A percentile compares a stretch with the other conserved stretches of the same genome.
These are phyloP conservation scores for Candida mesenterica DNA, from an alignment of 1,139 yeast genomes.

Conservation along the genomic window DNA sequence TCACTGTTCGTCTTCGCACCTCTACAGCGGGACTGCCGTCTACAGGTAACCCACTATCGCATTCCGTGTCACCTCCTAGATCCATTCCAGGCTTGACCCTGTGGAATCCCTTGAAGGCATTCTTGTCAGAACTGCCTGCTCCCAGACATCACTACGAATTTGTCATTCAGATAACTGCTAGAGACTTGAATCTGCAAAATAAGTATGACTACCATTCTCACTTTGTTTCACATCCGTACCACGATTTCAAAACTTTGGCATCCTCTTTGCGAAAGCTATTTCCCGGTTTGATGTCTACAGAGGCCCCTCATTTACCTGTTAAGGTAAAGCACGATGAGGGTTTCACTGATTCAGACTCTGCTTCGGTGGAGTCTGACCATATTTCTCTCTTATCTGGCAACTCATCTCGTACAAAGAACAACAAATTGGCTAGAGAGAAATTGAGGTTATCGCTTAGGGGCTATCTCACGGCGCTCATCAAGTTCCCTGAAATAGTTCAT, in stretches of 20 bases:
- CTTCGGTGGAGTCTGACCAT: neutral
- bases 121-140: conserved; percentile 10
- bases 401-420: no score
- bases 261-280: conserved; percentile 48
- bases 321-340: conserved; percentile 48
- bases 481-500: conserved; percentile 55
- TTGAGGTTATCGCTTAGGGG: conserved; percentile 75
- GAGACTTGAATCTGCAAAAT: conserved; percentile 4
- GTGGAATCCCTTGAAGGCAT: conserved; percentile 5
- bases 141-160: conserved; percentile 42
- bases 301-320: conserved; percentile 49
- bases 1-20: conserved; percentile 48
- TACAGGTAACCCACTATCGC: conserved; percentile 14
- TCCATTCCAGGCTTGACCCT: conserved; percentile 5
- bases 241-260: conserved; percentile 62
- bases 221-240: conserved; percentile 60
- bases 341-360: conserved; percentile 4
- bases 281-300: conserved; percentile 72
- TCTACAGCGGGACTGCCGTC: conserved; percentile 12
- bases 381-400: no score
- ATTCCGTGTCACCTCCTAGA: conserved; percentile 13
- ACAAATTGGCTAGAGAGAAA: conserved; percentile 48
- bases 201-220: conserved; percentile 23
- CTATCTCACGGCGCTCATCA: conserved; percentile 54
- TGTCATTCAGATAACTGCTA: conserved; percentile 34